These are phyloP conservation scores for Penicillium sp. DNA, from an alignment of 2,329 filamentous ascomycete genomes.

Conservation along the genomic window DNA sequence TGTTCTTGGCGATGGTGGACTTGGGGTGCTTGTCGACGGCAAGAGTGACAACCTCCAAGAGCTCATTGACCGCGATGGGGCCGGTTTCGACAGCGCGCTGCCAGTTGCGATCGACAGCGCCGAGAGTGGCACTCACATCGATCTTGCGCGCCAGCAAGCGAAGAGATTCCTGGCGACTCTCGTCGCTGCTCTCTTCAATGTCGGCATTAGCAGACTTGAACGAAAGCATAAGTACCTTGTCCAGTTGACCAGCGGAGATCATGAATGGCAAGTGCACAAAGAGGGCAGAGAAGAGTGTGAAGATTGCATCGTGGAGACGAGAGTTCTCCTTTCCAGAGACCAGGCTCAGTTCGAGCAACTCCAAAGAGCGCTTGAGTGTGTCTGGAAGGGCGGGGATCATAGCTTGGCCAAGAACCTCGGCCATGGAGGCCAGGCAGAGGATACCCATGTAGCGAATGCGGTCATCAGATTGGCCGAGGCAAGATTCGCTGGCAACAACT, in stretches of 20 bases:
- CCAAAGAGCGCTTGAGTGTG: constrained; percentile 70
- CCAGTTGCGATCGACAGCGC: constrained; percentile 74
- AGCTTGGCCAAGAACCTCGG: constrained; percentile 83
- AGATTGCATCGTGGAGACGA: constrained; percentile 78
- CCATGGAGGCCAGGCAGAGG: constrained; percentile 82
- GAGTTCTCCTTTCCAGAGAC: constrained; percentile 54
- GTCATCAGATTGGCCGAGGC: constrained; percentile 72
- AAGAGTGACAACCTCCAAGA: constrained; percentile 67
- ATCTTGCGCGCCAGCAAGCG: constrained; percentile 74
- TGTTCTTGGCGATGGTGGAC: constrained; percentile 73
- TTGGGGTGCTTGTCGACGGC: constrained; percentile 79
- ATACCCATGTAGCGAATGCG: constrained; percentile 80
- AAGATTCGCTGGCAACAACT: constrained; percentile 73
- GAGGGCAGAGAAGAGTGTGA: constrained; percentile 75
- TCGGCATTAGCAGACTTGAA: constrained; percentile 68
- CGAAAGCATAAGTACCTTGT: constrained; percentile 70
- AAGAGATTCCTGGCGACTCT: constrained; percentile 68
- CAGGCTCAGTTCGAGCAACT: constrained; percentile 68
- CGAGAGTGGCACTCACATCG: constrained; percentile 74
- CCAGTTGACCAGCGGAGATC: constrained; percentile 73
- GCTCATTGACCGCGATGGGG: constrained; percentile 66
- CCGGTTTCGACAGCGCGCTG: constrained; percentile 62
- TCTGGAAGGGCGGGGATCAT: constrained; percentile 80
- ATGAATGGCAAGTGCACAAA: constrained; percentile 87
- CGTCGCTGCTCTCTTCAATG: constrained; percentile 63